A percentile compares a stretch with the other conserved stretches of the same genome.
These are phyloP conservation scores for Pouteria glomerata DNA, from an alignment of 148 eudicot species.

Conservation along the genomic window DNA sequence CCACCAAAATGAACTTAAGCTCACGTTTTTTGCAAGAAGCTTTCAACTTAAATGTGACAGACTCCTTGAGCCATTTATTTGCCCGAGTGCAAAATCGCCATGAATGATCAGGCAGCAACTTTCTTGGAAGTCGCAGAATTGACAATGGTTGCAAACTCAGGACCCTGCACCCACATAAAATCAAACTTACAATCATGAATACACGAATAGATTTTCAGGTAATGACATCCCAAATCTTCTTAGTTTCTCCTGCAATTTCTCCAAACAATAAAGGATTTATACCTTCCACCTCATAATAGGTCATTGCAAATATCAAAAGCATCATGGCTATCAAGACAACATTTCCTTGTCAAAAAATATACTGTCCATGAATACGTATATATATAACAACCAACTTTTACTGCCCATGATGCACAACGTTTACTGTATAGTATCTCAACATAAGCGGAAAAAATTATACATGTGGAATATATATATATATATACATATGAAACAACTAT, in stretches of 20 bases:
- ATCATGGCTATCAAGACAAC: too few relatives aligned
- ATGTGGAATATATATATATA: not conserved
- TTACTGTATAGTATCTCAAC: not conserved
- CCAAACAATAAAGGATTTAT: not conserved
- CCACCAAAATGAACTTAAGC: slow-evolving; percentile 15
- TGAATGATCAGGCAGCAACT: slow-evolving; percentile 66
- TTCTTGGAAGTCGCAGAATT: slow-evolving; percentile 91
- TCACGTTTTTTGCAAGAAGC: not conserved
- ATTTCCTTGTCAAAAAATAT: too few relatives aligned
- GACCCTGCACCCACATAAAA: slow-evolving; percentile 58
- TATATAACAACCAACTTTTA: too few relatives aligned
- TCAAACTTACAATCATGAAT: not conserved
- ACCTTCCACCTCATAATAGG: not conserved
- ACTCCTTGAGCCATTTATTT: slow-evolving; percentile 14
- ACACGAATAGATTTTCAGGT: not conserved
- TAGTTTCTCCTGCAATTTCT: not conserved
- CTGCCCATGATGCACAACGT: not conserved
- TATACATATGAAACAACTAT: not conserved
- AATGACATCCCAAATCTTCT: not conserved
- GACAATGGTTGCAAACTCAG: slow-evolving; percentile 83
- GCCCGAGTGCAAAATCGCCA: slow-evolving; percentile 2
- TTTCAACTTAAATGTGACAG: too few relatives aligned
- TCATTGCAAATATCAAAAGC: not conserved
- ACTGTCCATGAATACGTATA: too few relatives aligned
- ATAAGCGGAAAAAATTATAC: not conserved